Evolutionary conservation across 208 protist species (phyloP), one percentile per base, ranked within the genome.

Genomic region (Crithidia brevicula): DNA sequence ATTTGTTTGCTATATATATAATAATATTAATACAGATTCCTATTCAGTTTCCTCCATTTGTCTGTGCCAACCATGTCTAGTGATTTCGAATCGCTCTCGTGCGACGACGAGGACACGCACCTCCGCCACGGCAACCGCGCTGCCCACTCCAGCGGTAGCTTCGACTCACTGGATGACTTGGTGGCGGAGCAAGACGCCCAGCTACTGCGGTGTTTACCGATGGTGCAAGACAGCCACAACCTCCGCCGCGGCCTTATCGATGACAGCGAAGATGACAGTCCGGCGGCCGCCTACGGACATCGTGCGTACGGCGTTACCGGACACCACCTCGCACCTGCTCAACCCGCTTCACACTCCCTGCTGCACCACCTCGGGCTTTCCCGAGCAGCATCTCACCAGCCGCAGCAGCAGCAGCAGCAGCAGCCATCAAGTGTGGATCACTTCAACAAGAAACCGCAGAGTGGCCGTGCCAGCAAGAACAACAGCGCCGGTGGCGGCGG

Each of bases 41-140:
- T n/a, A n/a, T n/a, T n/a, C n/a, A n/a, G n/a, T n/a, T n/a, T n/a
- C n/a, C n/a, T n/a, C n/a, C n/a, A n/a, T n/a, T n/a, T n/a, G n/a
- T n/a, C n/a, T n/a, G n/a, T n/a, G 15, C n/a, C 58, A 10, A 20
- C 0, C 53, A 76, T 76, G 70, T 76, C 70, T 22, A 76, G 70
- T 18, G 70, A 76, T 34, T 68, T 70, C 23, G 70, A 76, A 33
- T 56, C 43, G 16, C 70, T 76, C 25, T 76, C 70, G 3, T 76
- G 70, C 31, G 43, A 65, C 53, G 57, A 63, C 18, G 30, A 54
- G 15, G 13, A 18, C 1, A 52, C 31, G 27, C 43, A 52, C 30
- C 6, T 34, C 30, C 3, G n/a, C 40, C n/a, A 1, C 6, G 34
- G 20, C 40, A 53, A 3, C 3, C 10, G 13, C 36, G 31, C 10